Conservation (phyloP, 2,329 filamentous ascomycete genomes). For the Penicillium sp. region DNA sequence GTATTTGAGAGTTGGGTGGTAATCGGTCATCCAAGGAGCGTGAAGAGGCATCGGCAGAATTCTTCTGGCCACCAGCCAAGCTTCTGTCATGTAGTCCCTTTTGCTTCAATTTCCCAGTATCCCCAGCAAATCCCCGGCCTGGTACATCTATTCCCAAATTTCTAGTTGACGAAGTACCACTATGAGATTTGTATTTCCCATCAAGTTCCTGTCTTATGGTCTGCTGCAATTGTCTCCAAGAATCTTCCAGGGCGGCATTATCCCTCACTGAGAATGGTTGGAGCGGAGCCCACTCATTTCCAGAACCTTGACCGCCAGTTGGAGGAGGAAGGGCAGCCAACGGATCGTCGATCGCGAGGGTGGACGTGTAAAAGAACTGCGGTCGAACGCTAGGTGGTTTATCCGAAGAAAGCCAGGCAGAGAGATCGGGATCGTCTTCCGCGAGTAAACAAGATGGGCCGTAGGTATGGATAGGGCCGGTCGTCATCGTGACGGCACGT, state of each 20-base stretch:
- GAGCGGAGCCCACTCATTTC: conserved; percentile 52
- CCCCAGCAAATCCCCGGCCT: too few relatives aligned
- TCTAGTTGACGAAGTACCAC: too few relatives aligned
- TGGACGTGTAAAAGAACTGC: conserved; percentile 79
- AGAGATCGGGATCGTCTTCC: conserved; percentile 30
- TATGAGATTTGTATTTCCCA: too few relatives aligned
- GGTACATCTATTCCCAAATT: too few relatives aligned
- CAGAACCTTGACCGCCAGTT: conserved; percentile 42
- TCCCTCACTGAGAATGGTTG: conserved; percentile 71
- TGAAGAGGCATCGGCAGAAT: too few relatives aligned
- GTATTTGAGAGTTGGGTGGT: too few relatives aligned
- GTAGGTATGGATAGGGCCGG: conserved; percentile 50
- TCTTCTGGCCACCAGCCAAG: too few relatives aligned
- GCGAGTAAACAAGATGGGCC: conserved; percentile 49
- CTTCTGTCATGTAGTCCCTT: too few relatives aligned
- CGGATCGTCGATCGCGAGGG: conserved; percentile 77
- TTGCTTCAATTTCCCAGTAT: too few relatives aligned
- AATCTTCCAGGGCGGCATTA: conserved; percentile 67
- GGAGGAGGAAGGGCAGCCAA: conserved; percentile 57
- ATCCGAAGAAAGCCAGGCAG: conserved; percentile 36
- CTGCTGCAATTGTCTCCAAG: conserved; percentile 47
- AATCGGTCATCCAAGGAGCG: too few relatives aligned
- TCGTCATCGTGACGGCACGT: too few relatives aligned
- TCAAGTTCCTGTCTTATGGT: too few relatives aligned
- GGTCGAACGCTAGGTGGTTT: conserved; percentile 52